These are phyloP conservation scores for Fusarium mundagurra DNA, from an alignment of 2,329 filamentous ascomycete species.

Conservation along the genomic window DNA sequence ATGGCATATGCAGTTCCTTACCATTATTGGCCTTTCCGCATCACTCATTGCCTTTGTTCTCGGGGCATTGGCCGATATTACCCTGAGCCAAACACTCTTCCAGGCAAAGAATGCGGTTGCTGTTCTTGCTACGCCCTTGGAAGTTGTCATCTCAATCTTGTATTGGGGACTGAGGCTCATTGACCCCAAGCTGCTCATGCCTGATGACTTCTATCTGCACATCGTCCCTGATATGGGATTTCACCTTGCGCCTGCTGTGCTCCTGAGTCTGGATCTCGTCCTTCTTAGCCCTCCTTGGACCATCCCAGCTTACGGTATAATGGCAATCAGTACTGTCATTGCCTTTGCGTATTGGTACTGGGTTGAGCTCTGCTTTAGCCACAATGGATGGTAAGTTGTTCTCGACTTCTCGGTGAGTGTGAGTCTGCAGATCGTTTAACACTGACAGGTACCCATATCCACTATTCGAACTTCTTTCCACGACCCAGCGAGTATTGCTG, in stretches of 20 bases:
- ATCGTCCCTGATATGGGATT: conserved; percentile 70
- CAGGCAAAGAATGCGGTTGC: conserved; percentile 73
- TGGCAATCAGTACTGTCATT: conserved; percentile 65
- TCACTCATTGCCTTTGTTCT: conserved; percentile 68
- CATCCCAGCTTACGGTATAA: conserved; percentile 66
- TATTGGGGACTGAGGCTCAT: conserved; percentile 76
- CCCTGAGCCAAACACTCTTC: conserved; percentile 67
- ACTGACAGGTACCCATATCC: conserved; percentile 81
- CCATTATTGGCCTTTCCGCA: conserved; percentile 74
- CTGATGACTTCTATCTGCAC: conserved; percentile 65
- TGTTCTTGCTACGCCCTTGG: conserved; percentile 73
- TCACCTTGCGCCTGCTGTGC: conserved; percentile 71
- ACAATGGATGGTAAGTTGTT: conserved; percentile 69
- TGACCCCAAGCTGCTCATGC: conserved; percentile 62
- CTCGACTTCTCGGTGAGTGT: too few species aligned
- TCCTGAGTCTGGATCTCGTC: conserved; percentile 72
- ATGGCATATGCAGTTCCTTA: conserved; percentile 76
- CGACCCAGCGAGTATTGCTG: conserved; percentile 71
- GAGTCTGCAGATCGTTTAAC: conserved; percentile 20
- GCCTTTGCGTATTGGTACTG: conserved; percentile 80
- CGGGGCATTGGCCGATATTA: conserved; percentile 73
- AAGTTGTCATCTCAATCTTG: conserved; percentile 74
- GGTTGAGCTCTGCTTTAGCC: conserved; percentile 76
- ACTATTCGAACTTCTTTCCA: conserved; percentile 76
- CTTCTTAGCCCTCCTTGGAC: conserved; percentile 79